These are phyloP conservation scores for Monilinia polystroma DNA, from an alignment of 2,329 filamentous ascomycete genomes.

Conservation along the genomic window DNA sequence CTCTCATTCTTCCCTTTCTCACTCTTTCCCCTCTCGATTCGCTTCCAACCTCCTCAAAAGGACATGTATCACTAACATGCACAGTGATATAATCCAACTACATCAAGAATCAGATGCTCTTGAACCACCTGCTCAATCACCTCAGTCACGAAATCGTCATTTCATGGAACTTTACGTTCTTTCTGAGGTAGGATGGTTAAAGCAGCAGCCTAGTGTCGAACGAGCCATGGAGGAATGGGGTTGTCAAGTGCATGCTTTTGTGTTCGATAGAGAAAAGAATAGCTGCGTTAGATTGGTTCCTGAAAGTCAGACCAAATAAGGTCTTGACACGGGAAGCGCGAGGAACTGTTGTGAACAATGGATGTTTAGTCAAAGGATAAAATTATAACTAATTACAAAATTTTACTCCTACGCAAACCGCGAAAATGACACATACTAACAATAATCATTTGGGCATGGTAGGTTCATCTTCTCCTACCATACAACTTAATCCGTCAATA, in stretches of 20 bases:
- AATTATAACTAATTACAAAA: slow-evolving; percentile 17
- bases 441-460: neutral
- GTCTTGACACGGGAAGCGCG: slow-evolving; percentile 11
- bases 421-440: neutral
- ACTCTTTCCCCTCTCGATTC: too few relatives aligned
- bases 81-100: slow-evolving; percentile 33
- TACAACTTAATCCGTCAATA: neutral
- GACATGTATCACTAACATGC: neutral
- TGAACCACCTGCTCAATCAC: slow-evolving; percentile 9
- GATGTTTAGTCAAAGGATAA: neutral
- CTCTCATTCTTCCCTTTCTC: too few relatives aligned
- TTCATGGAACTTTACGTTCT: slow-evolving; percentile 64
- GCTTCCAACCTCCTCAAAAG: neutral
- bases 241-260: slow-evolving; percentile 59
- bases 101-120: slow-evolving; percentile 26
- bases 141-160: slow-evolving; percentile 48
- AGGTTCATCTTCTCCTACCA: neutral
- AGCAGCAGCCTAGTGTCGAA: slow-evolving; percentile 57
- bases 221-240: slow-evolving; percentile 59
- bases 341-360: neutral
- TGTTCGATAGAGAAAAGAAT: slow-evolving; percentile 60
- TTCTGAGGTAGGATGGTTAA: slow-evolving; percentile 55
- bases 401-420: neutral
- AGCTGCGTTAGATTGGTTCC: slow-evolving; percentile 51
- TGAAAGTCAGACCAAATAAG: slow-evolving; percentile 38